Base-by-base conservation (phyloP, 345 rosid species). In the Gossypium turneri region DNA sequence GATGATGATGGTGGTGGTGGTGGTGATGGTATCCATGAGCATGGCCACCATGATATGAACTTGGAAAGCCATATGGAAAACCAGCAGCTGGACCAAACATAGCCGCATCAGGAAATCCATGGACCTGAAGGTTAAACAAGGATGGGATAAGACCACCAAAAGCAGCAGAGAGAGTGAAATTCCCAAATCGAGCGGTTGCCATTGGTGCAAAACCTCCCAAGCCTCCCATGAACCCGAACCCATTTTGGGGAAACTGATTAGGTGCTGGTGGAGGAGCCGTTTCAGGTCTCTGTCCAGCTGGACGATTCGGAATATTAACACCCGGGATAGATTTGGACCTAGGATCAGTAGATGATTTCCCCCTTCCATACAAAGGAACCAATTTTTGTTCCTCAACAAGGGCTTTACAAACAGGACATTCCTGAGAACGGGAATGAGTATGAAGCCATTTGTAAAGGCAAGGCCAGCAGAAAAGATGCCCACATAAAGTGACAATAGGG, bases 391-490 rank as follows among this genome's bases (percentile, higher is more conserved):
- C 98, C 81, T 96, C 90, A 20, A 93, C 72, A 0, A 85, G 9
- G 27, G 99, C 98, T 85, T 96, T 93, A 82, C 99, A 96, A 76
- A 96, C 99, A 0, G 98, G 99, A 44, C 99, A 96, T 73, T 93
- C 98, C 22, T 73, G 79, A 1, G 91, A 89, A 12, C 83, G 85
- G 1, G 98, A 93, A 74, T 96, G 99, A 67, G 84, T 73, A 34
- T 89, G 92, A n/a, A 93, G 94, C 99, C 99, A 96, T 81, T 89
- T 94, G 82, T 96, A 96, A 53, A 96, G 91, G 77, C 99, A 96
- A 60, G 99, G 99, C 99, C 99, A 96, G 75, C 98, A 96, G 82
- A 90, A 96, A 70, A 96, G 92, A 82, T 96, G 99, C 48, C 99
- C 99, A 60, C 99, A 96, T 68, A 96, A 81, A 64, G 99, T 96